These are phyloP conservation scores for Rhodamnia rubescens DNA, from an alignment of 345 rosid species.

Conservation along the genomic window DNA sequence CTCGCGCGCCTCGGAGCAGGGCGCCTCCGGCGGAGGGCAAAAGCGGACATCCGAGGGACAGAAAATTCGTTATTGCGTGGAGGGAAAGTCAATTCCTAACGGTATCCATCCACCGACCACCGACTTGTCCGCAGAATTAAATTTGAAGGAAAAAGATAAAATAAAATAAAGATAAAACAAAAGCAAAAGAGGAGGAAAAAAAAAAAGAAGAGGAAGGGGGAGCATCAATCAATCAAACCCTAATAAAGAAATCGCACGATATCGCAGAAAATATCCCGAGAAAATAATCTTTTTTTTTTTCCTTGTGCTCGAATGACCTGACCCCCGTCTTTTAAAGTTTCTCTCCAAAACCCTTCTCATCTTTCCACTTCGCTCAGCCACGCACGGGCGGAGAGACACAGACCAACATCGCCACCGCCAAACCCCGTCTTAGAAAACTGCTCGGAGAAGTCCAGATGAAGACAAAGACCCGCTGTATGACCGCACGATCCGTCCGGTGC, in stretches of 20 bases:
- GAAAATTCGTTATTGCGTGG: conserved; percentile 29
- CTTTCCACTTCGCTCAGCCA: background rate
- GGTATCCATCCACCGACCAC: conserved; percentile 87
- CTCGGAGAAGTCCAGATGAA: background rate
- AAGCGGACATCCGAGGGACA: background rate
- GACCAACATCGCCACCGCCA: background rate
- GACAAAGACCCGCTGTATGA: background rate
- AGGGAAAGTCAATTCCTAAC: conserved; percentile 70
- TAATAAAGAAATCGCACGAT: background rate
- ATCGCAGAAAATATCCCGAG: background rate
- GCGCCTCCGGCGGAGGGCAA: background rate
- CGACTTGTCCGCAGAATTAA: conserved; percentile 31
- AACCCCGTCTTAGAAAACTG: background rate
- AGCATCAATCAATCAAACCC: background rate
- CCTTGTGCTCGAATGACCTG: background rate
- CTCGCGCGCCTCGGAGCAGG: background rate
- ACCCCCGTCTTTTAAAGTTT: background rate
- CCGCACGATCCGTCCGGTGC: background rate
- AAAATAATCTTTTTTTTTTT: background rate
- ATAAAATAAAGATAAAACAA: background rate
- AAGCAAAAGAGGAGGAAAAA: too few species aligned
- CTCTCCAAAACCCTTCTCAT: background rate
- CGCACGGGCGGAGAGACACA: background rate
- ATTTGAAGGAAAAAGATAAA: background rate
- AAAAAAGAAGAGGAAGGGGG: background rate